Conservation (phyloP, 148 eudicot genomes). For the Drosera capensis region DNA sequence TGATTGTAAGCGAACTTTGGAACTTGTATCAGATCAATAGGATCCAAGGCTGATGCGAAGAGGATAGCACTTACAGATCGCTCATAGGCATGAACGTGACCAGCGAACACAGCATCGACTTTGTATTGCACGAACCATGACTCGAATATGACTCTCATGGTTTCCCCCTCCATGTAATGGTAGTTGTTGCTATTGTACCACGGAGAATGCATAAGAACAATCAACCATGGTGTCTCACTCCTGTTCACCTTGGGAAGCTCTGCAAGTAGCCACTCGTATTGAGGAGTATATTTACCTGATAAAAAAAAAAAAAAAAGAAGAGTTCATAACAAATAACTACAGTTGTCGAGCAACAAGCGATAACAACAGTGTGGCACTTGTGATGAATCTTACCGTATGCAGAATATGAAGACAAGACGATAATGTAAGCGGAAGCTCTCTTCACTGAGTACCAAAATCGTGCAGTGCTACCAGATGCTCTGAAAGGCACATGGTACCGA, state of each 20-base stretch:
- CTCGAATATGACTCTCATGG: conserved; percentile 7
- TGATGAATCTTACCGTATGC: conserved; percentile 44
- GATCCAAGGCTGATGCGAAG: neutral
- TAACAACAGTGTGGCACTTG: neutral
- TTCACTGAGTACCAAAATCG: conserved; percentile 84
- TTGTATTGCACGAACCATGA: conserved; percentile 6
- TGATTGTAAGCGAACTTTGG: too few relatives aligned
- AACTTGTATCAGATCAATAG: too few relatives aligned
- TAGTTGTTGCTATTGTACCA: conserved; percentile 9
- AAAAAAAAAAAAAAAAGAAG: neutral
- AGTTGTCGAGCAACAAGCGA: neutral
- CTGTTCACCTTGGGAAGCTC: conserved; percentile 10
- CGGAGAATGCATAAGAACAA: conserved; percentile 7
- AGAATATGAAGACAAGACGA: conserved; percentile 73
- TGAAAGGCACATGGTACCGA: conserved; percentile 38
- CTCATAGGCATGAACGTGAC: conserved; percentile 10
- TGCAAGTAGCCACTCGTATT: conserved; percentile 5
- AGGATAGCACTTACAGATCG: conserved; percentile 7
- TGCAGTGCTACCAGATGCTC: conserved; percentile 49
- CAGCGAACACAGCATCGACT: conserved; percentile 8
- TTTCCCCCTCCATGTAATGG: conserved; percentile 11
- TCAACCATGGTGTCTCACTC: conserved; percentile 9
- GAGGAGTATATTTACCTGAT: conserved; percentile 9
- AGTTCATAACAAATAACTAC: neutral
- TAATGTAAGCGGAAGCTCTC: conserved; percentile 72